Base-by-base conservation (phyloP, 2,329 filamentous ascomycete species). In the Arthrinium puccinioides region DNA sequence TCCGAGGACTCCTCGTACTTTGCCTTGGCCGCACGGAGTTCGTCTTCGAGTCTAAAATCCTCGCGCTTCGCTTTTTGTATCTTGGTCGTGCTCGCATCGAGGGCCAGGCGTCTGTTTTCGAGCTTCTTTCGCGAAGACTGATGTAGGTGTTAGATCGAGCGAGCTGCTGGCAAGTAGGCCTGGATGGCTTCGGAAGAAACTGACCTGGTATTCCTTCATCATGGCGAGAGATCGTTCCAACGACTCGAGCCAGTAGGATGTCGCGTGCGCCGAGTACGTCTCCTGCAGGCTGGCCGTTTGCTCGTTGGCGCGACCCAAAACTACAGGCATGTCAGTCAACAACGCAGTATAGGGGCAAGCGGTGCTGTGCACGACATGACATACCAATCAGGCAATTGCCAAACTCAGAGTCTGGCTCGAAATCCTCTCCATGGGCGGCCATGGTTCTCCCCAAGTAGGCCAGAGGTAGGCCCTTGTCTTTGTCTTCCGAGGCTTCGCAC, bases 1-100 rank as follows among this genome's bases (percentile, higher is more conserved):
- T 97, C 90, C 55, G 77, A 92, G 13, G 87, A 83, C 66, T 97
- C 92, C 56, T 97, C 92, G 55, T 95, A 97, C 64, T 97, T 97
- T 51, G 87, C 85, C 60, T 94, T 94, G 59, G 92, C 87, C 20
- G 80, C 76, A 39, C 90, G 84, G 37, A 95, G 75, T 61, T 97
- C 90, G 57, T 97, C 90, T 60, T 97, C 92, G 39, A 92, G 74
- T 44, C 87, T 76, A 66, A 92, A 94, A 58, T 97, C 90, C 54
- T 97, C 90, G 53, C 83, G 87, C 67, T 94, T 94, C 18, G 84
- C 81, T 62, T 95, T 96, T 54, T 94, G 82, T 77, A 95, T 81
- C 69, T 95, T 96, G 45, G 79, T 78, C 32, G 87, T 79, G 44
- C 85, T 89, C 23, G 90, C 84, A 58, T 97, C 90, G 60, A 94